A percentile compares a stretch with the other conserved stretches of the same genome.
Conservation (phyloP, 1,284 basidiomycete genomes). For the Tremellales sp. region DNA sequence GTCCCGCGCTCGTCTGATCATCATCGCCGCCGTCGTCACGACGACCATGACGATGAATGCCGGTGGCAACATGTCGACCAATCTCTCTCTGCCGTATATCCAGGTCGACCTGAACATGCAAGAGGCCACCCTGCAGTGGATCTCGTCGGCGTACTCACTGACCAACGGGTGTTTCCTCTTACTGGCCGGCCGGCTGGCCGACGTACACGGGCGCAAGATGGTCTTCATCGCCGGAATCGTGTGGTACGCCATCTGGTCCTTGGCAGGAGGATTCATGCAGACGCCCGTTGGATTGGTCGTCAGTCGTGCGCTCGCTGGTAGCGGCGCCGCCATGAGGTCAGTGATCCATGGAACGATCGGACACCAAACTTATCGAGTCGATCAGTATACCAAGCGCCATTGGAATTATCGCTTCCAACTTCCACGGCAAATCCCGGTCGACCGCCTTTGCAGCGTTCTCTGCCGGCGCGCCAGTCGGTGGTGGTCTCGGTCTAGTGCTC, state of each 20-base stretch:
- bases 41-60: constrained; percentile 26
- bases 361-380: background rate
- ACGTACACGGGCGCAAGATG: constrained; percentile 65
- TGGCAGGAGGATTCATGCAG: constrained; percentile 43
- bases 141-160: constrained; percentile 56
- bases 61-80: constrained; percentile 34
- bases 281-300: constrained; percentile 34
- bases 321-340: constrained; percentile 35
- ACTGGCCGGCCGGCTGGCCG: constrained; percentile 65
- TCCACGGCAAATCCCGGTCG: constrained; percentile 63
- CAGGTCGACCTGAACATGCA: constrained; percentile 53
- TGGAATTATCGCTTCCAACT: constrained; percentile 70
- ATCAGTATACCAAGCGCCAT: constrained; percentile 48
- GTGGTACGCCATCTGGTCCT: constrained; percentile 35
- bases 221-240: constrained; percentile 57
- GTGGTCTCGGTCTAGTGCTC: constrained; percentile 61
- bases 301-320: constrained; percentile 35
- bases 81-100: constrained; percentile 63
- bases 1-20: constrained; percentile 12
- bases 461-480: constrained; percentile 73
- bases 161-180: constrained; percentile 66
- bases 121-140: constrained; percentile 58
- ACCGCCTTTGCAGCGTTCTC: constrained; percentile 69
- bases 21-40: constrained; percentile 27
- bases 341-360: constrained; percentile 7